Evolutionary conservation across 495 filamentous ascomycete species (phyloP), one percentile per base, ranked within the genome.

Genomic region (Daldinia childiae): DNA sequence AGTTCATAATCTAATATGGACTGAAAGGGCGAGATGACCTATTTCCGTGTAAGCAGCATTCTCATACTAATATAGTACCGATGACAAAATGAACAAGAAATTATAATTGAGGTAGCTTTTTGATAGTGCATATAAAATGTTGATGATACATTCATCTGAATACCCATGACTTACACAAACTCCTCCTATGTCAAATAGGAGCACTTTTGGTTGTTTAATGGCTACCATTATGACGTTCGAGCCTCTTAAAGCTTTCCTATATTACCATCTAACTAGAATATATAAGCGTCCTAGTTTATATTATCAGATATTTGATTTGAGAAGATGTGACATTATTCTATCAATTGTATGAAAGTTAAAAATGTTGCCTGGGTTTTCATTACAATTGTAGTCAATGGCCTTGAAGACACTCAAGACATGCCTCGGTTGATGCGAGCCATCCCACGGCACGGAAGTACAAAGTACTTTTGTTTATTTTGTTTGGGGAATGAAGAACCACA

Each of bases 181-280:
- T 68, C 95, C 95, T 50, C 95, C 95, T 76, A 99, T 94, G 80
- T 99, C 95, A 78, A 99, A 99, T 41, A 99, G 83, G 30, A 97
- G 81, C 62, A 92, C 93, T 74, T 93, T 90, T 19, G 94, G 91
- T 61, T 82, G 79, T 54, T 84, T 82, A 36, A 69, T 62, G 11
- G 77, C 29, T 8, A 65, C 66, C 81, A 83, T 85, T 45, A 64
- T 67, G 24, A 54, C 12, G 55, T 79, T 78, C 56, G 79, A 73
- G 34, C 61, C 68, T 52, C 80, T 74, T 45, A 75, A 52, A 39
- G 24, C 2, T 24, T 24, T 24, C 4, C 24, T 12, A 1, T 8
- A 21, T 12, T 48, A 48, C 43, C 43, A 9, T 48, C 5, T 29
- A 19, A 1, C 5, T 29, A 19, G 6, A 19, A 8, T 9, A 9